Percentiles rank a stretch among this genome's conserved stretches.
These are phyloP conservation scores for Hibiscus mutabilis DNA, from an alignment of 345 rosid species.

Conservation along the genomic window DNA sequence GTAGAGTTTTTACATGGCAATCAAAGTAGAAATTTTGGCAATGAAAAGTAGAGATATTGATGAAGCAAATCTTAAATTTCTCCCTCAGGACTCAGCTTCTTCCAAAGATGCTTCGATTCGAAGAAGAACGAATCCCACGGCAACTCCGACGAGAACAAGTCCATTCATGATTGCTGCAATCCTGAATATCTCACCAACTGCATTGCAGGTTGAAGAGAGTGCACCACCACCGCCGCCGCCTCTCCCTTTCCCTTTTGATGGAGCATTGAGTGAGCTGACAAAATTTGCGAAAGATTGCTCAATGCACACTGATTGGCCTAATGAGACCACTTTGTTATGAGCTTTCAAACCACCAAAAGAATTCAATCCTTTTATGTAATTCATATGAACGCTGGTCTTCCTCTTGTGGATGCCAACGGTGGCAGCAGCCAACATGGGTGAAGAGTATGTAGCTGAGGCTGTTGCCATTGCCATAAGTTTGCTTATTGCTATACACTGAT, in stretches of 20 bases:
- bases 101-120: constrained; percentile 37
- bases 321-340: constrained; percentile 27
- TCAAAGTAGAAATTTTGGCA: not conserved
- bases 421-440: constrained; percentile 24
- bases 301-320: constrained; percentile 26
- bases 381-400: constrained; percentile 16
- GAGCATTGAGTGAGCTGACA: constrained; percentile 34
- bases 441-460: constrained; percentile 21
- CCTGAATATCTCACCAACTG: constrained; percentile 35
- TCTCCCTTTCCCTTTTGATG: constrained; percentile 20
- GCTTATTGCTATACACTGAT: not conserved
- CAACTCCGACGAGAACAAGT: constrained; percentile 42
- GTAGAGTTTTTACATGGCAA: not conserved
- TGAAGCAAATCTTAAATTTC: not conserved
- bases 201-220: constrained; percentile 31
- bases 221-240: constrained; percentile 37
- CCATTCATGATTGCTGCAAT: constrained; percentile 49
- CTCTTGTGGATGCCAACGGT: constrained; percentile 13
- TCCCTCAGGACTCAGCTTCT: constrained; percentile 28
- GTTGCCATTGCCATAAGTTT: constrained; percentile 18
- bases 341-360: constrained; percentile 44
- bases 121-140: constrained; percentile 41
- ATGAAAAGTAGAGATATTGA: not conserved
- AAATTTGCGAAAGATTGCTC: constrained; percentile 38
- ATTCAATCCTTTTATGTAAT: constrained; percentile 35